These are phyloP conservation scores for Globisporangium megalacanthum DNA, from an alignment of 352 stramenopile genomes.

Conservation along the genomic window DNA sequence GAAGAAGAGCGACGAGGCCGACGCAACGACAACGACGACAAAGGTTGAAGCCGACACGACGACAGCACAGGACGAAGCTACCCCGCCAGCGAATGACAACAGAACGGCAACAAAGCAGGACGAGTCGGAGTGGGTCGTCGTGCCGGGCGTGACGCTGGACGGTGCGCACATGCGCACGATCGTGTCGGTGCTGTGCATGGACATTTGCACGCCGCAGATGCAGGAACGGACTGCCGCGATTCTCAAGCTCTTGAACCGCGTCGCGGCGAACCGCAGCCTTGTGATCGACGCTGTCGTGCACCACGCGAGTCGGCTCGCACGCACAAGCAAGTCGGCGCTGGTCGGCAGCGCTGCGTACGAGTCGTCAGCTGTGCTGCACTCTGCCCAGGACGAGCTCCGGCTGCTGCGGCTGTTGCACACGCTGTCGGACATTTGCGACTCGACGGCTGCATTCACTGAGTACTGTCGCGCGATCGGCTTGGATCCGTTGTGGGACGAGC, in stretches of 20 bases:
- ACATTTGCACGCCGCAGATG: slow-evolving; percentile 77
- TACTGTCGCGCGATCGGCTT: slow-evolving; percentile 65
- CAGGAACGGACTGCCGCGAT: slow-evolving; percentile 77
- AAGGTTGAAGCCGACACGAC: slow-evolving; percentile 15
- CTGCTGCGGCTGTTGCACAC: slow-evolving; percentile 95
- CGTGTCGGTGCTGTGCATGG: slow-evolving; percentile 69
- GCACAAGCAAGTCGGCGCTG: slow-evolving; percentile 14
- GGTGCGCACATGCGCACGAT: slow-evolving; percentile 44
- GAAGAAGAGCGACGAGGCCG: slow-evolving; percentile 15
- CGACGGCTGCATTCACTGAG: slow-evolving; percentile 60
- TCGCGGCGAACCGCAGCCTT: slow-evolving; percentile 48
- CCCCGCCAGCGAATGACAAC: slow-evolving; percentile 11
- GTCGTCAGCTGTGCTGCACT: slow-evolving; percentile 71
- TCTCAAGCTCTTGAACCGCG: slow-evolving; percentile 69
- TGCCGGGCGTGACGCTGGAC: slow-evolving; percentile 59
- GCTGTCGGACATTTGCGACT: slow-evolving; percentile 82
- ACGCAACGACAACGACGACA: background rate
- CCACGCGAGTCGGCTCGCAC: slow-evolving; percentile 46
- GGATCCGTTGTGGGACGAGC: slow-evolving; percentile 69
- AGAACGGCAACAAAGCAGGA: slow-evolving; percentile 13
- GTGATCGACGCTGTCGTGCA: slow-evolving; percentile 66
- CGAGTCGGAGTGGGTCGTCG: slow-evolving; percentile 55
- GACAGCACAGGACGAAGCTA: slow-evolving; percentile 15
- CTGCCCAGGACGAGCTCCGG: slow-evolving; percentile 90
- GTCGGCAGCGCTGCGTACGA: slow-evolving; percentile 30